Evolutionary conservation across 495 filamentous ascomycete species (phyloP), one percentile per base, ranked within the genome.

Genomic region (Xylaria grammica): DNA sequence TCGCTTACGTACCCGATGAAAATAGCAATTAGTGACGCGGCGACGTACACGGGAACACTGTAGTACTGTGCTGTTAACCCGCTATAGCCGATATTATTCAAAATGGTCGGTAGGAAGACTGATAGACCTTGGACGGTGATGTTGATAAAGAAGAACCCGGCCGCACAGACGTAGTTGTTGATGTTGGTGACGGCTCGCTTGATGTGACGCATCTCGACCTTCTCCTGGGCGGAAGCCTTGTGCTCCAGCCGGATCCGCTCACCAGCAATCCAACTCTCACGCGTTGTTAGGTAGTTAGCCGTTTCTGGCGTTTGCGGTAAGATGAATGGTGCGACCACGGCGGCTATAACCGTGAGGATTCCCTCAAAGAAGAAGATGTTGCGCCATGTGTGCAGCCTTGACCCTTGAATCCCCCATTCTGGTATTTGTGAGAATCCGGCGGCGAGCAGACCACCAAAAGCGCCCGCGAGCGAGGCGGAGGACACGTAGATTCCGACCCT

Each of bases 281-380:
- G 78, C 0, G 75, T 66, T 15, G 70, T 85, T 19, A 89, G 71
- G 67, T 84, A 86, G 4, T 75, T 75, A 6, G 85, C 79, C 11
- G 80, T 79, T 51, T 76, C 75, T 36, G 86, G 73, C 17, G 68
- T 81, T 32, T 85, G 86, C 4, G 86, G 85, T 65, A 89, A 79
- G 69, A 81, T 85, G 54, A 82, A 70, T 50, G 81, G 85, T 22
- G 83, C 75, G 9, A 75, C 62, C 24, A 81, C 71, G 29, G 82
- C 84, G 44, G 81, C 65, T 53, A 86, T 70, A 4, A 85, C 79
- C 67, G 87, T 80, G 56, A 88, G 65, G 15, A 87, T 63, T 0
- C 87, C 87, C 73, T 89, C 87, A 58, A 89, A 86, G 66, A 88
- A 86, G 74, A 89, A 83, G 63, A 89, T 89, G 81, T 87, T 88